Evolutionary conservation across 2,329 filamentous ascomycete species (phyloP), one percentile per base, ranked within the genome.

Genomic region (Fusarium goolgardi): DNA sequence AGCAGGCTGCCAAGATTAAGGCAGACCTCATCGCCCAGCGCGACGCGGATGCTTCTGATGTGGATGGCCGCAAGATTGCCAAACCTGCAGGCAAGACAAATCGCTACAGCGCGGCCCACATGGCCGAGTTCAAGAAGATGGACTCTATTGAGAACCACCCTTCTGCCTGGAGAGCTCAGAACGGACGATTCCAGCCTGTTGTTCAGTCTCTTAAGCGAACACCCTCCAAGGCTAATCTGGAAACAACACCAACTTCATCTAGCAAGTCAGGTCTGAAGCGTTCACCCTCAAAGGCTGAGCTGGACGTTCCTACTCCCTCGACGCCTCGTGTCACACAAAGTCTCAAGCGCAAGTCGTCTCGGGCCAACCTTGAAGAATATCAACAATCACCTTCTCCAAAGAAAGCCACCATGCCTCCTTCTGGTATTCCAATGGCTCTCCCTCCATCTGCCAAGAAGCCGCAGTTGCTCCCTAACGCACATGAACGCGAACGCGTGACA

Each of bases 81-180:
- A 88, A 88, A 70, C 88, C 94, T 15, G 96, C 90, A 80, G 90
- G 92, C 71, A 94, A 90, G 77, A 86, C 88, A 51, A 83, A 89
- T 49, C 90, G 95, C 45, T 98, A 90, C 80, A 97, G 93, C 76
- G 90, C 93, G 66, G 89, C 88, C 37, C 95, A 98, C 77, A 91
- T 92, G 87, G 89, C 90, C 50, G 88, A 95, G 75, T 97, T 98
- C 81, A 93, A 93, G 80, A 98, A 97, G 83, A 97, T 98, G 95
- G 94, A 97, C 77, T 97, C 94, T 3, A 97, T 98, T 75, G 92
- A 89, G 43, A 90, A 90, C 65, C 94, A 97, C 76, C 85, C 93
- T 11, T 97, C 94, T 13, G 87, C 90, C 18, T 96, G 90, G 81
- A 86, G 92, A 65, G 85, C 85, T 23, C 83, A 86, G 62, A 79